A percentile compares a stretch with the other conserved stretches of the same genome.
These are phyloP conservation scores for Solanum sparsipilum DNA, from an alignment of 257 asterid species.

Conservation along the genomic window DNA sequence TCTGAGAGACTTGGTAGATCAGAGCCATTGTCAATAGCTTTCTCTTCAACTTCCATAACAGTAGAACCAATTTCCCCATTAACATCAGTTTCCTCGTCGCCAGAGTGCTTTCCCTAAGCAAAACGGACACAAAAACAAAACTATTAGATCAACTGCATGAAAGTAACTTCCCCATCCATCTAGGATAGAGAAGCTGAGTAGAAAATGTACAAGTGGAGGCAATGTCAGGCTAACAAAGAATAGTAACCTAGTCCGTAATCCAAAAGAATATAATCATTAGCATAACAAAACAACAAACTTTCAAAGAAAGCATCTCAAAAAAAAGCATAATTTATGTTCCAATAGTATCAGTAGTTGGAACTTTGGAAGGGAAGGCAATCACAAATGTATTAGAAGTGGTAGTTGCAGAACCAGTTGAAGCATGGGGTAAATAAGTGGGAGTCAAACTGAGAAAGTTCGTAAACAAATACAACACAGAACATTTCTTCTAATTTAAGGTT, in stretches of 20 bases:
- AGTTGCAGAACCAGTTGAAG: background rate
- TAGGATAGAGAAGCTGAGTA: background rate
- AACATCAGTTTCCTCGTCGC: conserved; percentile 18
- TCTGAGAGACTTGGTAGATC: conserved; percentile 15
- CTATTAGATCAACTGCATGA: background rate
- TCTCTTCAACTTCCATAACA: conserved; percentile 24
- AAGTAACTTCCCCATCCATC: background rate
- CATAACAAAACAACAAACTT: background rate
- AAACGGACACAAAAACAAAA: background rate
- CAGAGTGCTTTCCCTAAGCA: conserved; percentile 29
- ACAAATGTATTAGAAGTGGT: background rate
- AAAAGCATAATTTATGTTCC: background rate
- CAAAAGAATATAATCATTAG: background rate
- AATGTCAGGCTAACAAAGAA: background rate
- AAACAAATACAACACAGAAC: background rate
- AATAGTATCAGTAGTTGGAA: background rate
- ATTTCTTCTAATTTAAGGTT: background rate
- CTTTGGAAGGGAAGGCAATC: background rate
- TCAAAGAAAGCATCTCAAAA: background rate
- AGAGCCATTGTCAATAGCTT: conserved; percentile 20
- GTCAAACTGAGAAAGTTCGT: background rate
- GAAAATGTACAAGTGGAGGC: background rate
- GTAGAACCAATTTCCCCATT: conserved; percentile 18
- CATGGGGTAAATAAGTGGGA: background rate
- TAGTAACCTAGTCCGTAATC: background rate